Evolutionary conservation across 169 alveolate species (phyloP), one percentile per base, ranked within the genome.

Genomic region (Pseudocohnilembus persalinus): DNA sequence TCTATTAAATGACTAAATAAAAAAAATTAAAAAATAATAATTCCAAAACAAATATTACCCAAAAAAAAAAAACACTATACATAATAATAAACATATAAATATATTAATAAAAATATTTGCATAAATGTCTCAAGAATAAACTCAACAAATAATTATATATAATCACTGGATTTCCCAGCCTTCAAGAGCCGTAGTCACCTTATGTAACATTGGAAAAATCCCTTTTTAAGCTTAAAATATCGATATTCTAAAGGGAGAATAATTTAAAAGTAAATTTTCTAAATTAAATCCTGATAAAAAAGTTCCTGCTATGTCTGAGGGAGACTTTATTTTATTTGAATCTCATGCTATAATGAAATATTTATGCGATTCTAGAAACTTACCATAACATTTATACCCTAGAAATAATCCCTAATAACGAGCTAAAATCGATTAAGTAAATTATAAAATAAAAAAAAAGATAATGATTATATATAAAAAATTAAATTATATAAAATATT

Each of bases 221-320:
- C 84, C 83, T 31, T 81, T 74, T 35, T 77, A 84, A 29, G 74
- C 84, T 15, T 34, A 31, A 0, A 89, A 81, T n/a, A 82, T 76
- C 11, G 76, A 87, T 31, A 30, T 84, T 0, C 28, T 82, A 0
- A 74, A 84, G 64, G 92, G 91, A 30, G 79, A 77, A 34, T 30
- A 85, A 25, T 29, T 74, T 25, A 77, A n/a, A 82, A 0, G 49
- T 30, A 31, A 86, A 78, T 34, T 83, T 32, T 75, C 30, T 31
- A 30, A 35, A 74, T 63, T 81, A 84, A n/a, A 77, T 73, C 31
- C 87, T 82, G 28, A 34, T 34, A 30, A 63, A 34, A 31, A 77
- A 88, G 90, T 89, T 63, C 90, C 88, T 76, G 92, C 87, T 31
- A 78, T 82, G 29, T 29, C 65, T 25, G 90, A 88, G 34, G 77